Evolutionary conservation across 345 rosid genomes (phyloP).

Genomic region (Punica granatum): DNA sequence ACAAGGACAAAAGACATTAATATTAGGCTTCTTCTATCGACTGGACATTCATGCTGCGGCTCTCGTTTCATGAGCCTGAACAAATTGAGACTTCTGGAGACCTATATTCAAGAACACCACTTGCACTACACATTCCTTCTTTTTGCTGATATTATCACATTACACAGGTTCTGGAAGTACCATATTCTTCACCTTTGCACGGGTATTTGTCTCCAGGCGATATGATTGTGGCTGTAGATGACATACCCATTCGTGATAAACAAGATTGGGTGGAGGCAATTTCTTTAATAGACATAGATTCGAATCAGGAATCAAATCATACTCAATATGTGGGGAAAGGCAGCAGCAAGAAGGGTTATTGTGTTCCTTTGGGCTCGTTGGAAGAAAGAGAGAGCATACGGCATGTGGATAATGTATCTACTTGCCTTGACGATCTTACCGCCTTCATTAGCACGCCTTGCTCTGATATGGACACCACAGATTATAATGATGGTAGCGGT

Average conservation of each 20-base stretch:
- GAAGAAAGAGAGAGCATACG: conserved; percentile 35
- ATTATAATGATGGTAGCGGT: conserved; percentile 16
- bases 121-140: not conserved
- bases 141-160: conserved; percentile 3
- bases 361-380: conserved; percentile 45
- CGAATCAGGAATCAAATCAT: conserved; percentile 28
- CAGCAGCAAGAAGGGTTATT: conserved; percentile 57
- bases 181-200: conserved; percentile 51
- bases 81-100: not conserved
- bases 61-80: not conserved
- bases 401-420: conserved; percentile 25
- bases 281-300: conserved; percentile 31
- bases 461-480: conserved; percentile 14
- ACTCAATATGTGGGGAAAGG: conserved; percentile 18
- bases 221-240: conserved; percentile 66
- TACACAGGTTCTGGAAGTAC: conserved; percentile 63
- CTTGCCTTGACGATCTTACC: conserved; percentile 52
- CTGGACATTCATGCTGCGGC: not conserved
- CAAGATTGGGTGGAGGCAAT: conserved; percentile 60
- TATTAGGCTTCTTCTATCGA: not conserved
- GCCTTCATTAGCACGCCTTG: conserved; percentile 43
- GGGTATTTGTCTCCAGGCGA: conserved; percentile 75
- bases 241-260: conserved; percentile 34
- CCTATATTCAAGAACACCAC: not conserved
- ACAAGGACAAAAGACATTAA: too few species aligned